A percentile compares a stretch with the other conserved stretches of the same genome.
Evolutionary conservation across 2,329 filamentous ascomycete species (phyloP).

Genomic region (Xylariaceae sp.): DNA sequence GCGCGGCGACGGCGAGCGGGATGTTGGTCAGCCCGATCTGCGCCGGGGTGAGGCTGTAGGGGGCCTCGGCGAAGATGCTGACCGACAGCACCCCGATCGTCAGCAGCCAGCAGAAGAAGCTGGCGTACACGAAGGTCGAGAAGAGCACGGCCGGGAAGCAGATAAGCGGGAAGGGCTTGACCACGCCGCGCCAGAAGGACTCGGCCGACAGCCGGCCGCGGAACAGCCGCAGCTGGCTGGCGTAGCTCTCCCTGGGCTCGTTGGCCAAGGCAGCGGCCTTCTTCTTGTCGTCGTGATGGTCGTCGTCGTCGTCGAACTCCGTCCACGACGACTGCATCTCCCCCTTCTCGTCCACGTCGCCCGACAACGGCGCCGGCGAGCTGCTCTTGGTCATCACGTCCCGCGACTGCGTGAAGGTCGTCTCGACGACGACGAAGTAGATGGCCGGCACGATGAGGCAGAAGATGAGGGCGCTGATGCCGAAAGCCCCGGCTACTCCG

Average conservation of each 20-base stretch:
- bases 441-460: constrained; percentile 31
- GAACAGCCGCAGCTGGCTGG: constrained; percentile 17
- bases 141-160: constrained; percentile 19
- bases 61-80: constrained; percentile 14
- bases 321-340: neutral
- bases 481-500: constrained; percentile 28
- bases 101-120: constrained; percentile 18
- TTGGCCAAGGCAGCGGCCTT: too few species aligned
- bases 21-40: constrained; percentile 18
- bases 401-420: constrained; percentile 23
- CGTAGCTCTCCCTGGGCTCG: constrained; percentile 13
- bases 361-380: constrained; percentile 4
- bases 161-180: constrained; percentile 22
- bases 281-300: too few species aligned
- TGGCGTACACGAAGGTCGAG: constrained; percentile 18
- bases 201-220: constrained; percentile 20
- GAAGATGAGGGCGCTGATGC: constrained; percentile 33
- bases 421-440: constrained; percentile 38
- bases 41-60: constrained; percentile 15
- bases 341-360: constrained; percentile 3
- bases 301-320: constrained; percentile 10
- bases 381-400: neutral
- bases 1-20: constrained; percentile 13
- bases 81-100: constrained; percentile 18
- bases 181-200: constrained; percentile 17